Evolutionary conservation across 2,329 filamentous ascomycete genomes (phyloP).

Genomic region (Neonectria ditissima): DNA sequence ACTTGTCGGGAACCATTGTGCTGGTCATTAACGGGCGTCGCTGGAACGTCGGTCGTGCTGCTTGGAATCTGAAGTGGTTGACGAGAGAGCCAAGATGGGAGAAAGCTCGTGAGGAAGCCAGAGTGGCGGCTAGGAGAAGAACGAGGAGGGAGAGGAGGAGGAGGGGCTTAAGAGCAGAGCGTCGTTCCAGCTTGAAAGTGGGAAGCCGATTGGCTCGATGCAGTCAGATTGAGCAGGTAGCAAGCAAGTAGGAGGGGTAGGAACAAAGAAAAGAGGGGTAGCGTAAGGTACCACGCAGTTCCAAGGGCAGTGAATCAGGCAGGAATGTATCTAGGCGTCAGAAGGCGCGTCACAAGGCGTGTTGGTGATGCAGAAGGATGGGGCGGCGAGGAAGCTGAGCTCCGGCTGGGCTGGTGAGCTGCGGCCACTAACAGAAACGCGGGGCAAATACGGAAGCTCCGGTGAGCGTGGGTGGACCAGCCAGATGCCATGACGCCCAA

Average conservation of each 20-base stretch:
- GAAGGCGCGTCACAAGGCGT: conserved; percentile 29
- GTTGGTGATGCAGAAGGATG: conserved; percentile 36
- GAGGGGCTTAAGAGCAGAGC: conserved; percentile 44
- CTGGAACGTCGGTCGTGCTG: conserved; percentile 44
- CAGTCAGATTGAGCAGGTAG: conserved; percentile 9
- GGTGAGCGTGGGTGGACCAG: background rate
- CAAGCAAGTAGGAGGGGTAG: conserved; percentile 10
- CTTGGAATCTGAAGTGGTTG: conserved; percentile 63
- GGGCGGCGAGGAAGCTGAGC: conserved; percentile 35
- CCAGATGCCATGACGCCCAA: conserved; percentile 21
- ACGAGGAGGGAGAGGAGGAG: conserved; percentile 63
- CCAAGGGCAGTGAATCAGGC: conserved; percentile 24
- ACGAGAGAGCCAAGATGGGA: conserved; percentile 70
- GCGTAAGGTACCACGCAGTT: conserved; percentile 17
- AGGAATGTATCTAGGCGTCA: conserved; percentile 19
- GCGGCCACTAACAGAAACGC: conserved; percentile 37
- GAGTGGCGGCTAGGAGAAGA: conserved; percentile 71
- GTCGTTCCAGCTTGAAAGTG: conserved; percentile 46
- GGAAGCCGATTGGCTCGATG: conserved; percentile 40
- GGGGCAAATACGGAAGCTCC: conserved; percentile 36
- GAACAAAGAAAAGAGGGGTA: conserved; percentile 38
- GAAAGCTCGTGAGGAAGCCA: conserved; percentile 73
- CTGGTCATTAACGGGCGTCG: conserved; percentile 59
- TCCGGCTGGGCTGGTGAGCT: conserved; percentile 27
- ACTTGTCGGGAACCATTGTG: conserved; percentile 75